Conservation (phyloP, 768 basidiomycete genomes). For the Pleurotus cornucopiae region DNA sequence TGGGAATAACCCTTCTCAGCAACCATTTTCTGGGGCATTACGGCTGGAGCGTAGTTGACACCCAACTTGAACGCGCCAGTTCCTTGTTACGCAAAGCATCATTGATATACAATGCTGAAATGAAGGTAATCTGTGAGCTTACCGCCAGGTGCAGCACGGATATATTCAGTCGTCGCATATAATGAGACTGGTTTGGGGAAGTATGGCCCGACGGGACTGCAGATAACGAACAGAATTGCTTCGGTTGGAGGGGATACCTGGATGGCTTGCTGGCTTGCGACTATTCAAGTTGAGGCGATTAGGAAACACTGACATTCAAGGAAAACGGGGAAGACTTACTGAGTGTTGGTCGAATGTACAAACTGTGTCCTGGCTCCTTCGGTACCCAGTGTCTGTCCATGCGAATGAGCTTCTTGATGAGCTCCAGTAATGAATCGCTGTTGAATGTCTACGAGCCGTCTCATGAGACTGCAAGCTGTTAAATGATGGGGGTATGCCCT, state of each 20-base stretch:
- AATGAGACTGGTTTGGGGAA: constrained; percentile 88
- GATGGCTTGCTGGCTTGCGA: constrained; percentile 70
- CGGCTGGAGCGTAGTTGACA: constrained; percentile 85
- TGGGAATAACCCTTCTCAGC: constrained; percentile 77
- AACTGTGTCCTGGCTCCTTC: constrained; percentile 77
- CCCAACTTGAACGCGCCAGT: constrained; percentile 88
- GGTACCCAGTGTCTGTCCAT: constrained; percentile 93
- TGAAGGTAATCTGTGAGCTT: constrained; percentile 12
- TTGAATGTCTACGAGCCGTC: constrained; percentile 60
- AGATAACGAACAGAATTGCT: constrained; percentile 83
- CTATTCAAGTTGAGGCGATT: constrained; percentile 31
- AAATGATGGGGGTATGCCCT: constrained; percentile 18
- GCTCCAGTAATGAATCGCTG: constrained; percentile 64
- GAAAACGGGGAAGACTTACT: constrained; percentile 28
- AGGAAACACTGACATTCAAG: not conserved
- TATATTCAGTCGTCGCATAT: constrained; percentile 78
- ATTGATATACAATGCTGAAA: too few species aligned
- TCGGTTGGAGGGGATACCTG: constrained; percentile 74
- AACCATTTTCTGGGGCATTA: constrained; percentile 80
- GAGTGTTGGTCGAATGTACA: constrained; percentile 86
- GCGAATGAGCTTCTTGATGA: constrained; percentile 83
- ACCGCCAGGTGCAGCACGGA: constrained; percentile 86
- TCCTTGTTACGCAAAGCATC: constrained; percentile 29
- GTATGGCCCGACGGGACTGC: constrained; percentile 81
- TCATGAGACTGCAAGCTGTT: constrained; percentile 1